Conservation (phyloP, 192 early-diverging fungal genomes). For the Ambispora gerdemannii region DNA sequence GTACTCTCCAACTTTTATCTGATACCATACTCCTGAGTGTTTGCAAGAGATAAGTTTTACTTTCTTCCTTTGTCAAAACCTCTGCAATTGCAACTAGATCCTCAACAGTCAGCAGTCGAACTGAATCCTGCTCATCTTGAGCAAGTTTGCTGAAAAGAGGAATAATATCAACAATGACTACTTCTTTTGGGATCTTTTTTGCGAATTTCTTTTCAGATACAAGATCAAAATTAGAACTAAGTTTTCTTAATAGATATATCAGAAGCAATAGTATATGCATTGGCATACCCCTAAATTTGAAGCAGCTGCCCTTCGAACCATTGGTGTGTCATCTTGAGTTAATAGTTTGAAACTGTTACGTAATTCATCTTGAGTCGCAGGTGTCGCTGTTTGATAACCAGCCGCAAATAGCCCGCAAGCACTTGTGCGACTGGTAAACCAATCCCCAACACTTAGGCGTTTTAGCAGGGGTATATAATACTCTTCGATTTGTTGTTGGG, state of each 20-base stretch:
- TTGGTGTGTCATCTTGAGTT: constrained; percentile 92
- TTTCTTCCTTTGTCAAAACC: constrained; percentile 71
- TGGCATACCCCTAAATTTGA: constrained; percentile 70
- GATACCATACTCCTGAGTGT: constrained; percentile 73
- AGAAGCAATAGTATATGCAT: background rate
- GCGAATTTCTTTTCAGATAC: constrained; percentile 56
- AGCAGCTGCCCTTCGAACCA: constrained; percentile 95
- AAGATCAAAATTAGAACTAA: background rate
- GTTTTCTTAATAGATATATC: background rate
- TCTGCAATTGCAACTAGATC: constrained; percentile 87
- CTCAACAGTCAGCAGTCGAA: constrained; percentile 92
- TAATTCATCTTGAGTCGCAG: constrained; percentile 80
- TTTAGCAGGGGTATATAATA: constrained; percentile 89
- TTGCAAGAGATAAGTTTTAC: constrained; percentile 69
- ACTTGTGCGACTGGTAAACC: constrained; percentile 96
- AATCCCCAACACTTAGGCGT: constrained; percentile 88
- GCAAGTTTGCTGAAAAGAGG: constrained; percentile 85
- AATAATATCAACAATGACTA: constrained; percentile 81
- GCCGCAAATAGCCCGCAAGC: constrained; percentile 92
- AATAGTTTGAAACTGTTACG: constrained; percentile 78
- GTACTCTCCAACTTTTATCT: constrained; percentile 97
- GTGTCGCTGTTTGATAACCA: constrained; percentile 68
- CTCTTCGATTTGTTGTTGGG: constrained; percentile 80
- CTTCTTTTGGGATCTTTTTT: constrained; percentile 67
- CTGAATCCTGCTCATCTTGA: constrained; percentile 91